Evolutionary conservation across 2,329 filamentous ascomycete species (phyloP).

Genomic region (Beauveria caledonica): DNA sequence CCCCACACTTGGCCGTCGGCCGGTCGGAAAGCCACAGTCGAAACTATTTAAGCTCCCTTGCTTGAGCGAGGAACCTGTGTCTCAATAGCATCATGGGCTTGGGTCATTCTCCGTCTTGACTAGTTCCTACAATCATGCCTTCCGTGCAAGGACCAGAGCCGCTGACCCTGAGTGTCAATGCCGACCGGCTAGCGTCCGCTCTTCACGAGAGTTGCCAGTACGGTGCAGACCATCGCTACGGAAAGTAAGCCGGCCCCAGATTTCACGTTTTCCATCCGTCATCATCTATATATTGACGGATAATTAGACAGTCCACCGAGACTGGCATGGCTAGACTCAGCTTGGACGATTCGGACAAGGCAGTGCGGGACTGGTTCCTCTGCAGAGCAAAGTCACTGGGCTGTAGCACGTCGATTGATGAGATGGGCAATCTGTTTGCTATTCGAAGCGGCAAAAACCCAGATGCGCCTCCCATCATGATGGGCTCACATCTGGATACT

Average conservation of each 20-base stretch:
- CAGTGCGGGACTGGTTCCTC: conserved; percentile 69
- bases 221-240: conserved; percentile 22
- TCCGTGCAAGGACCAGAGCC: background rate
- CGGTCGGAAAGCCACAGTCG: background rate
- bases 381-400: conserved; percentile 54
- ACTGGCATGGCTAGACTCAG: conserved; percentile 73
- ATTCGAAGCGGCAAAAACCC: conserved; percentile 49
- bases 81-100: background rate
- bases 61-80: background rate
- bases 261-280: too few relatives aligned
- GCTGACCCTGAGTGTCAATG: conserved; percentile 13
- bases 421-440: conserved; percentile 76
- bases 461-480: conserved; percentile 51
- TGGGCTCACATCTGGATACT: conserved; percentile 62
- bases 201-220: conserved; percentile 27
- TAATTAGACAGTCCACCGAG: conserved; percentile 30
- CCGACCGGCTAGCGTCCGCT: conserved; percentile 20
- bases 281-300: background rate
- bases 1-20: conserved; percentile 13
- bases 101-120: background rate
- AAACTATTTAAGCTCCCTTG: background rate
- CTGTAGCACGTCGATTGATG: conserved; percentile 60
- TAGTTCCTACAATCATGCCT: background rate
- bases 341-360: conserved; percentile 66
- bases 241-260: conserved; percentile 19